These are phyloP conservation scores for Salmacisia buchloeana DNA, from an alignment of 1,284 basidiomycete genomes.

Conservation along the genomic window DNA sequence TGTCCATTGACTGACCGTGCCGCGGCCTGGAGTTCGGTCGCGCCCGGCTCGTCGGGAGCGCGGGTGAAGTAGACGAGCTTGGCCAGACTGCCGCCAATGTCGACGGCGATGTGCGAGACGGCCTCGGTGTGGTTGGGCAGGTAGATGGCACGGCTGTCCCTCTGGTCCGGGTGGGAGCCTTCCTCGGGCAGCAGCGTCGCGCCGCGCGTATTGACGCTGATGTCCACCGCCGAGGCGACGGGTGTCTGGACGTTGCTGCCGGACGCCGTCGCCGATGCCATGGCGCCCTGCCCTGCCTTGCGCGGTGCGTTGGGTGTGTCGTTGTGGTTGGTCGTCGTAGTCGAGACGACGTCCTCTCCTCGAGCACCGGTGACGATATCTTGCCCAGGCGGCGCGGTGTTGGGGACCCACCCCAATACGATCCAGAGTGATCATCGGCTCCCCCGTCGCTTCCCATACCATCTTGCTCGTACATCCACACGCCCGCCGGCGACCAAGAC, in stretches of 20 bases:
- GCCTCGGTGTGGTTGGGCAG: constrained; percentile 47
- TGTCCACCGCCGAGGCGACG: constrained; percentile 31
- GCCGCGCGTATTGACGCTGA: constrained; percentile 37
- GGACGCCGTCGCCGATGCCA: too few species aligned
- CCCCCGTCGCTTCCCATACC: too few species aligned
- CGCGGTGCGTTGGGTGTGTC: too few species aligned
- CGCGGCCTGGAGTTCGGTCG: not conserved
- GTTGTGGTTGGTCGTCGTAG: too few species aligned
- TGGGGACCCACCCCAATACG: too few species aligned
- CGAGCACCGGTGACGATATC: too few species aligned
- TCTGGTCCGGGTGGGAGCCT: constrained; percentile 32
- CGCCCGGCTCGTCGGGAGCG: constrained; percentile 16
- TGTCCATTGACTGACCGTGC: not conserved
- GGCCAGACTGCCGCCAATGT: constrained; percentile 87
- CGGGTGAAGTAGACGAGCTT: constrained; percentile 95
- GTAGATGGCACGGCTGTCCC: constrained; percentile 47
- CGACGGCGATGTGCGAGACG: constrained; percentile 49
- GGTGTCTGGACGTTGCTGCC: constrained; percentile 16
- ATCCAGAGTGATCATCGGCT: too few species aligned
- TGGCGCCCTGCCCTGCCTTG: too few species aligned
- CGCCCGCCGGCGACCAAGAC: too few species aligned
- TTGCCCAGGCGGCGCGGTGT: too few species aligned
- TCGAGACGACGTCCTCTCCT: too few species aligned
- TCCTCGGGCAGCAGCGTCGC: constrained; percentile 43
- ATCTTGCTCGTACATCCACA: too few species aligned